Base-by-base conservation (phyloP, 2,329 filamentous ascomycete species). In the Knufia petricola region DNA sequence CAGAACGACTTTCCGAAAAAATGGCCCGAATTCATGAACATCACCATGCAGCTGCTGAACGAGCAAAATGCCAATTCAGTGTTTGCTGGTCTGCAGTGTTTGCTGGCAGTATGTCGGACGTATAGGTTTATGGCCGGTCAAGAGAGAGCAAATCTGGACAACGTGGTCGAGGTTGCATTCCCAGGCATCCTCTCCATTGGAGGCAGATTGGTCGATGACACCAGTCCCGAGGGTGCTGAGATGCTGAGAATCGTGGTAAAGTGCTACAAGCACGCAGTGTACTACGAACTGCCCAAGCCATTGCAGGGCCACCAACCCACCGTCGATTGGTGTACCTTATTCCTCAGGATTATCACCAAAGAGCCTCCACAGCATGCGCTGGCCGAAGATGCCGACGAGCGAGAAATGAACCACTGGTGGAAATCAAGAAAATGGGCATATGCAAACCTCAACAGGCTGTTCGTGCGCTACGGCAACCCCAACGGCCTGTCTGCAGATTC, bases 351-450 rank as follows among this genome's bases (percentile, higher is more conserved):
- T 45, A 85, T 96, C 30, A 82, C 84, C 58, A 96, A 96, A 68
- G 72, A 82, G 19, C 81, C 86, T 30, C 92, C 92, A 3, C 76
- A 84, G 49, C 81, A 76, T 58, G 84, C 89, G 30, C 82, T 96
- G 77, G 67, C 74, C 50, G 87, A 94, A 52, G 86, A 86, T 52
- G 70, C 84, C 46, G 81, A 87, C 50, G 90, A 96, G 63, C 81
- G 92, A 50, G 92, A 96, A 68, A 79, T 84, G 60, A 89, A 95
- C 64, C 88, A 95, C 66, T 98, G 92, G 90, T 98, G 90, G 90
- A 98, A 96, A 74, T 86, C 89, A 55, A 96, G 96, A 81, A 98
- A 98, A 69, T 96, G 92, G 92, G 85, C 90, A 12, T 98, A 95
- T 68, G 94, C 92, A 62, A 96, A 96, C 67, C 70, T 98, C 59